Conservation (phyloP, 345 rosid genomes). For the Salix purpurea region DNA sequence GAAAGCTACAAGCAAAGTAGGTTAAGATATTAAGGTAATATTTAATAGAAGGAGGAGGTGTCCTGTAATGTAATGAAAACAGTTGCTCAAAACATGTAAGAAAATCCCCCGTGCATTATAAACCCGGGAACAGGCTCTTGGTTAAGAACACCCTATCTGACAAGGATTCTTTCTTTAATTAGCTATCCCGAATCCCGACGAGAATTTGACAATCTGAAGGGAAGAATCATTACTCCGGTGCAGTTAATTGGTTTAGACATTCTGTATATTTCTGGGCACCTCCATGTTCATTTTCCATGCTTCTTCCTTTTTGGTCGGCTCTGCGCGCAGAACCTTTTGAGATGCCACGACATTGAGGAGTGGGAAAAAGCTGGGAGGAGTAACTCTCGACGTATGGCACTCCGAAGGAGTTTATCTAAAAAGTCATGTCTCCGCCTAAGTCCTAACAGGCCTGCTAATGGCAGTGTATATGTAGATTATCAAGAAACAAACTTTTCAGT, state of each 20-base stretch:
- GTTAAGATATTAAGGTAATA: background rate
- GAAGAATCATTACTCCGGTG: background rate
- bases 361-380: background rate
- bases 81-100: background rate
- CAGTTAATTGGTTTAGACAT: background rate
- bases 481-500: slow-evolving; percentile 32
- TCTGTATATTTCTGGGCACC: background rate
- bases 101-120: background rate
- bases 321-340: background rate
- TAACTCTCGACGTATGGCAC: background rate
- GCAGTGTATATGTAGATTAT: slow-evolving; percentile 16
- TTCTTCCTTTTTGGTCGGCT: background rate
- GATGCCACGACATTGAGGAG: slow-evolving; percentile 1
- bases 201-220: background rate
- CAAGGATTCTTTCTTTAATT: background rate
- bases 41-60: background rate
- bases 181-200: background rate
- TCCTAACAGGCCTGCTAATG: slow-evolving; percentile 16
- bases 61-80: background rate
- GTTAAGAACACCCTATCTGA: background rate
- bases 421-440: slow-evolving; percentile 21
- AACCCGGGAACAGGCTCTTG: background rate
- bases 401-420: slow-evolving; percentile 5
- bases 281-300: background rate
- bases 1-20: background rate